Conservation (phyloP, 768 basidiomycete species). For the Infundibulicybe gibba region DNA sequence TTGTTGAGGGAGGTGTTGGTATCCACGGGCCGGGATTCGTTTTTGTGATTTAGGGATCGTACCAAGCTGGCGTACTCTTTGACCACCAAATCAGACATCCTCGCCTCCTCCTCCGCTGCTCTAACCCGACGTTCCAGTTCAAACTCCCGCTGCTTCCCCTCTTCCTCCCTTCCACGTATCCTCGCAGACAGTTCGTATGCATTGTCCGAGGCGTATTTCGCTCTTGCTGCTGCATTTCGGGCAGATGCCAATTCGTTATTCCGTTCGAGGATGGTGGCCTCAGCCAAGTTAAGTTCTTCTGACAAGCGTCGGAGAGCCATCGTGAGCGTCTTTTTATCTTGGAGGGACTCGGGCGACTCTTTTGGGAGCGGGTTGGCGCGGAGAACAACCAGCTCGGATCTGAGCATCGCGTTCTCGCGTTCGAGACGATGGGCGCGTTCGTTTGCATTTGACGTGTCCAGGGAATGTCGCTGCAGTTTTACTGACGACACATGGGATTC, state of each 20-base stretch:
- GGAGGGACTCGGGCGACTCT: constrained; percentile 18
- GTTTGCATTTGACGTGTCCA: constrained; percentile 46
- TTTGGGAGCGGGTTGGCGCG: constrained; percentile 47
- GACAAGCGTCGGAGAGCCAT: constrained; percentile 66
- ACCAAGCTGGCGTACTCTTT: constrained; percentile 77
- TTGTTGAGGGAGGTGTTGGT: constrained; percentile 1
- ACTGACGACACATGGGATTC: constrained; percentile 65
- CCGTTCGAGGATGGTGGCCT: constrained; percentile 46
- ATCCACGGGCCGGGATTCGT: constrained; percentile 35
- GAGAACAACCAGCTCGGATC: constrained; percentile 53
- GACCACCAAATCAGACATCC: constrained; percentile 62
- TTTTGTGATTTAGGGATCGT: constrained; percentile 33
- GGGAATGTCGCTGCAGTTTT: constrained; percentile 60
- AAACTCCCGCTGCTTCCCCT: constrained; percentile 42
- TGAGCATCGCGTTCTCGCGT: constrained; percentile 54
- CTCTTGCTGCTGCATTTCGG: constrained; percentile 38
- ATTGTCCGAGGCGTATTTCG: constrained; percentile 38
- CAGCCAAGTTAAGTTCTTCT: constrained; percentile 63
- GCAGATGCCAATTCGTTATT: constrained; percentile 43
- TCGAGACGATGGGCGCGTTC: constrained; percentile 48
- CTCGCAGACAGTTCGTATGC: constrained; percentile 55
- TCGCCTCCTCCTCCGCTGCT: constrained; percentile 52
- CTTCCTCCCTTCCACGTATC: constrained; percentile 53
- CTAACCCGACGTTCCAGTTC: constrained; percentile 42
- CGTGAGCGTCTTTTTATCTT: constrained; percentile 48